Conservation (phyloP, 2,329 filamentous ascomycete species). For the Colletotrichum nymphaeae region DNA sequence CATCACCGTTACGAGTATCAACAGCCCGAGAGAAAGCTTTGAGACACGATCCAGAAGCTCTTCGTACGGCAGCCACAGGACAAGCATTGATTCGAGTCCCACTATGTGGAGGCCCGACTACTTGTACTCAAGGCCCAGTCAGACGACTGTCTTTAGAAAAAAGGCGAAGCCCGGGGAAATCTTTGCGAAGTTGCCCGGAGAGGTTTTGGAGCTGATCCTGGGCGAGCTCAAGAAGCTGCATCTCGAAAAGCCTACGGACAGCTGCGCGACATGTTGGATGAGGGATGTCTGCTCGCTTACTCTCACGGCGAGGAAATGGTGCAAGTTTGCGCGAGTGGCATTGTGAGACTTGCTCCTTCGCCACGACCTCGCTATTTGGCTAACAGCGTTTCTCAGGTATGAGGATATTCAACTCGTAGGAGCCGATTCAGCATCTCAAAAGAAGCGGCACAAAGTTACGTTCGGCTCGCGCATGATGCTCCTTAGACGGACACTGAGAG, state of each 20-base stretch:
- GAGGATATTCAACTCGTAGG: constrained; percentile 69
- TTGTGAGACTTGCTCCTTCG: constrained; percentile 54
- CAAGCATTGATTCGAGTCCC: constrained; percentile 54
- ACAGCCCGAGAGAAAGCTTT: constrained; percentile 44
- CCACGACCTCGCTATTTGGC: not conserved
- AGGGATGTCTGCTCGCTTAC: constrained; percentile 66
- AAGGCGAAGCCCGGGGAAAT: constrained; percentile 60
- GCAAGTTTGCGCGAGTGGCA: constrained; percentile 60
- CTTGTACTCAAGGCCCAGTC: constrained; percentile 39
- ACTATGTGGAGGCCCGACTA: constrained; percentile 40
- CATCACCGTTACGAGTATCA: constrained; percentile 40
- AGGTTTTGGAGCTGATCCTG: constrained; percentile 68
- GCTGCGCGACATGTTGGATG: constrained; percentile 75
- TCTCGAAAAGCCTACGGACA: constrained; percentile 57
- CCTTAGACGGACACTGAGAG: constrained; percentile 67
- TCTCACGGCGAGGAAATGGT: constrained; percentile 62
- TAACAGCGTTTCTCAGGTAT: constrained; percentile 53
- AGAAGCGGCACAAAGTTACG: constrained; percentile 67
- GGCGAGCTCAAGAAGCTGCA: constrained; percentile 64
- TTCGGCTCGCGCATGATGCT: constrained; percentile 66
- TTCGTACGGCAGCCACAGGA: constrained; percentile 50
- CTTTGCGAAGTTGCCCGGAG: constrained; percentile 67
- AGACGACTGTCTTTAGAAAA: constrained; percentile 38
- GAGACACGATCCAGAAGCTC: constrained; percentile 41
- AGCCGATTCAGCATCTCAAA: constrained; percentile 64